Conservation (phyloP, 257 asterid genomes). For the Solanum dulcamara region DNA sequence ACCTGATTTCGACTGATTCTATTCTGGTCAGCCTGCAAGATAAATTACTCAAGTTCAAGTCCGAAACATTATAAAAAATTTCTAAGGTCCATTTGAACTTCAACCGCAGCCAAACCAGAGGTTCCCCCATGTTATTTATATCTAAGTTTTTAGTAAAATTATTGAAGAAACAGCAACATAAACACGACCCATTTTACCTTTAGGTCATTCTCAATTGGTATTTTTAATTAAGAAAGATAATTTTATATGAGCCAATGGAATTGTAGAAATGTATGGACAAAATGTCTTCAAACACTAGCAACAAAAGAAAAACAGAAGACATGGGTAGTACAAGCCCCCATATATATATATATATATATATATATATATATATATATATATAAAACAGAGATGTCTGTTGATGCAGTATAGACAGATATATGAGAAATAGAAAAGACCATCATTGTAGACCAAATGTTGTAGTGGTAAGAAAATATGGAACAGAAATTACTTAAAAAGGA, state of each 20-base stretch:
- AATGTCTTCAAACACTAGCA: neutral
- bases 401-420: neutral
- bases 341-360: too few relatives aligned
- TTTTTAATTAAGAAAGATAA: neutral
- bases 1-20: constrained; percentile 76
- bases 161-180: neutral
- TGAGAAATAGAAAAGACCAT: neutral
- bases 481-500: neutral
- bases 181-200: neutral
- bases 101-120: neutral
- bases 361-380: too few relatives aligned
- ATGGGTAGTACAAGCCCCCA: neutral
- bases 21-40: constrained; percentile 82
- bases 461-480: neutral
- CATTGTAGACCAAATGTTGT: neutral
- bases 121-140: neutral
- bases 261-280: neutral
- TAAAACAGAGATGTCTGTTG: neutral
- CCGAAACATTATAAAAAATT: neutral
- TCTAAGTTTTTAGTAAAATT: neutral
- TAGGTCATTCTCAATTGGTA: neutral
- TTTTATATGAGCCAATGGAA: neutral
- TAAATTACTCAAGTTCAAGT: neutral
- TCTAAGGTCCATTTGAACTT: neutral
- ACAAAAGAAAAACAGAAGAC: neutral